Percentiles rank a stretch among this genome's conserved stretches.
Conservation (phyloP, 495 filamentous ascomycete species). For the Apiosordaria backusii region DNA sequence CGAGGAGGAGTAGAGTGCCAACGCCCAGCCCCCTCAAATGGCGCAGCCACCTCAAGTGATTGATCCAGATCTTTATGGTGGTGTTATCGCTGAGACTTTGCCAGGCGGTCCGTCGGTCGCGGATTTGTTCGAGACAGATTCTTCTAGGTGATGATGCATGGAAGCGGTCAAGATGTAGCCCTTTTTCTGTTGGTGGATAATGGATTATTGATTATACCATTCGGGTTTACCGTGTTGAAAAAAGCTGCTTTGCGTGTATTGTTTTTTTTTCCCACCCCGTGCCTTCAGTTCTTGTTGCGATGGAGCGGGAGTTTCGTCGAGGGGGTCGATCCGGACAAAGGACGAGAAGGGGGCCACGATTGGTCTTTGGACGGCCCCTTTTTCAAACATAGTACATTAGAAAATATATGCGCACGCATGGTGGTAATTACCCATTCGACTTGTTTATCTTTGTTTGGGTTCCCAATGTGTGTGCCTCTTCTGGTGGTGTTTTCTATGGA, state of each 20-base stretch:
- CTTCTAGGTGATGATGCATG: background rate
- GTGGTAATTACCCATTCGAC: background rate
- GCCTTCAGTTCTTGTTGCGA: background rate
- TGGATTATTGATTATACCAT: background rate
- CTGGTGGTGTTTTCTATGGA: background rate
- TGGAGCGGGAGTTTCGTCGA: background rate
- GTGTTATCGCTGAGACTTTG: background rate
- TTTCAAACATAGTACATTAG: constrained; percentile 4
- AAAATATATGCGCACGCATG: constrained; percentile 1
- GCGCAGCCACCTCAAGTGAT: background rate
- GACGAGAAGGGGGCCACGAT: background rate
- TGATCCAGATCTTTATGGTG: background rate
- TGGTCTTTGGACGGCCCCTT: background rate
- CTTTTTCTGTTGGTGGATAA: constrained; percentile 5
- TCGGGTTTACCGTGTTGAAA: background rate
- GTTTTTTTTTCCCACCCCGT: background rate
- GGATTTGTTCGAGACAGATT: background rate
- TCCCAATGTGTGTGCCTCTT: background rate
- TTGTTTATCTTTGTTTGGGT: background rate
- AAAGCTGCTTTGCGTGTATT: background rate
- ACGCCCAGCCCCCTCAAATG: background rate
- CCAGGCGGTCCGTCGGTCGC: background rate
- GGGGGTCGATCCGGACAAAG: background rate
- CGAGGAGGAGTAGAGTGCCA: constrained; percentile 51
- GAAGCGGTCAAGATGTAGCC: background rate